Base-by-base conservation (phyloP, 2,329 filamentous ascomycete genomes). In the Fusarium protoensiforme region DNA sequence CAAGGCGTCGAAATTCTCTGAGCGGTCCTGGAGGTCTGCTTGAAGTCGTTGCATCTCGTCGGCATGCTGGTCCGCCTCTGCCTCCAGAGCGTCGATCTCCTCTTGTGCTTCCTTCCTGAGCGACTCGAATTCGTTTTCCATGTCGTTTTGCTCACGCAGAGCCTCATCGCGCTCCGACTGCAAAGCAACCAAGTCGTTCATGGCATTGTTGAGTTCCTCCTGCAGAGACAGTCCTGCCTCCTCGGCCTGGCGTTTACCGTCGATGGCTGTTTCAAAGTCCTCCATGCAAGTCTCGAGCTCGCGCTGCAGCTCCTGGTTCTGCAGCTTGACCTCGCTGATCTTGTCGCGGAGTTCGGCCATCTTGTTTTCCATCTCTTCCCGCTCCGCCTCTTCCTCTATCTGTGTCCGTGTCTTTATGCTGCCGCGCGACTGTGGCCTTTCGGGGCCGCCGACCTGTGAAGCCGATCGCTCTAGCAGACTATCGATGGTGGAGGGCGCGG, bases 401-500 rank as follows among this genome's bases (percentile, higher is more conserved):
- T 85, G 84, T 1, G 92, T 93, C n/a, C 91, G 87, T 1, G 92
- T 92, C 61, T 86, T 87, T 65, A 89, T 91, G 79, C 94, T 97
- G 9, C 88, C 89, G 31, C 94, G 88, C 5, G 95, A 98, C 22
- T 89, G 89, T 1, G 94, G 91, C 64, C 95, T 89, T 68, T 92
- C 90, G 69, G 93, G 89, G 2, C 80, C 85, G 7, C 91, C 89
- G 11, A 94, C 92, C 46, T 96, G 91, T 5, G 96, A 98, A 14
- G 95, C 94, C 1, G 96, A 98, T n/a, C 96, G 91, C 68, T 98
- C 96, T 35, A 98, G 89, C 48, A 98, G 93, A 80, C 95, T 98
- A 79, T 98, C 96, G 7, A 96, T 91, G 2, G 94, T 90, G 1
- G 90, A 90, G 0, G 88, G 87, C 1, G 88, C 87, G 5, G 86